These are phyloP conservation scores for Nadsonia commutata DNA, from an alignment of 1,139 yeast genomes.

Conservation along the genomic window DNA sequence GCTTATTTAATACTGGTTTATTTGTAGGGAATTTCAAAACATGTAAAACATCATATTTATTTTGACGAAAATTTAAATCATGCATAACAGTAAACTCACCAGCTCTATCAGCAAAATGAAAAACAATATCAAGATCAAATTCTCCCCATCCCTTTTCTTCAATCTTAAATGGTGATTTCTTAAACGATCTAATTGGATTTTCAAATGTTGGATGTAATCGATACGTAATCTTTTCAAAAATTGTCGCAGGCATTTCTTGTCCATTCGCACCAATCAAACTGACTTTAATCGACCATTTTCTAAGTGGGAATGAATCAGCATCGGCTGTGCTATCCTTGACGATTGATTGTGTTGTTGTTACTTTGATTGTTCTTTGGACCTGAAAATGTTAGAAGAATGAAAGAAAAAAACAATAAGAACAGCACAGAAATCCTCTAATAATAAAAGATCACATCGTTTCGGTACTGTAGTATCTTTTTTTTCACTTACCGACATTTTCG, in stretches of 20 bases:
- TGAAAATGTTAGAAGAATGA: slow-evolving; percentile 5
- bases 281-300: slow-evolving; percentile 79
- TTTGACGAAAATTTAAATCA: slow-evolving; percentile 75
- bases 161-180: slow-evolving; percentile 72
- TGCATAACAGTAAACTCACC: slow-evolving; percentile 81
- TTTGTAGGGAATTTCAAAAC: slow-evolving; percentile 59
- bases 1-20: slow-evolving; percentile 57
- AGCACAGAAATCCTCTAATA: background rate
- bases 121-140: slow-evolving; percentile 71
- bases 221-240: slow-evolving; percentile 86
- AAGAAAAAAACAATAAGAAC: background rate
- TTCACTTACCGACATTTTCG: too few species aligned
- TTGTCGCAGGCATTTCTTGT: slow-evolving; percentile 68
- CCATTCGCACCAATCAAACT: slow-evolving; percentile 67
- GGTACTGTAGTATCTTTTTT: too few species aligned
- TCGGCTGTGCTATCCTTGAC: slow-evolving; percentile 75
- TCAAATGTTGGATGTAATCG: slow-evolving; percentile 90
- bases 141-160: slow-evolving; percentile 99
- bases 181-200: slow-evolving; percentile 70
- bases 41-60: slow-evolving; percentile 66
- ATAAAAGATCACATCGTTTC: too few species aligned
- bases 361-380: slow-evolving; percentile 77
- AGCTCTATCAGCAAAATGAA: slow-evolving; percentile 67
- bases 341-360: slow-evolving; percentile 76
- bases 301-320: slow-evolving; percentile 87